These are phyloP conservation scores for Spergularia azorica DNA, from an alignment of 179 eudicot genomes.

Conservation along the genomic window DNA sequence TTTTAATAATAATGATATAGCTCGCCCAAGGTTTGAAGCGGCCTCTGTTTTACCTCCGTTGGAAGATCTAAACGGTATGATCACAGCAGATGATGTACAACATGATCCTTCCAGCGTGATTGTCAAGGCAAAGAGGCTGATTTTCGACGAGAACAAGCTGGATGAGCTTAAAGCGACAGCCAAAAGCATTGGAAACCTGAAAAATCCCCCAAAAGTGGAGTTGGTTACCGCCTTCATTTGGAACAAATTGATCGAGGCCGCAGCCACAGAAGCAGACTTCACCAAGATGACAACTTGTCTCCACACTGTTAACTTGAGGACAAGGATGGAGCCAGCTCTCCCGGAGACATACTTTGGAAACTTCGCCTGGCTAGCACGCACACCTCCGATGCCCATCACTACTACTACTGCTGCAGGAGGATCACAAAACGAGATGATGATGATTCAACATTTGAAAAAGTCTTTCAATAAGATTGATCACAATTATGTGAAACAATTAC, in stretches of 20 bases:
- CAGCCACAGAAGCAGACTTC: too few relatives aligned
- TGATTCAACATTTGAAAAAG: neutral
- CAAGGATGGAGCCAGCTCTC: neutral
- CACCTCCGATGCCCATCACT: too few relatives aligned
- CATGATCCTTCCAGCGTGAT: too few relatives aligned
- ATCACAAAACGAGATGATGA: too few relatives aligned
- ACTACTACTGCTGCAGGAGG: too few relatives aligned
- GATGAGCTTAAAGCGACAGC: neutral
- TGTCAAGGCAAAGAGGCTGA: neutral
- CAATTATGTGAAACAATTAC: neutral
- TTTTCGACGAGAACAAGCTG: conserved; percentile 7
- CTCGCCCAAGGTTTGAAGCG: neutral
- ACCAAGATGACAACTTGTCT: neutral
- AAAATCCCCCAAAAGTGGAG: conserved; percentile 2
- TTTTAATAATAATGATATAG: neutral
- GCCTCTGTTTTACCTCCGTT: neutral
- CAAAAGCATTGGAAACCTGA: neutral
- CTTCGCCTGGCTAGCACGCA: neutral
- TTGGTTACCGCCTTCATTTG: conserved; percentile 17
- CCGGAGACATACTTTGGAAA: conserved; percentile 6
- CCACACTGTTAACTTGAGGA: conserved; percentile 12
- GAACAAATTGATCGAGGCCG: neutral
- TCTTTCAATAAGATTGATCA: neutral
- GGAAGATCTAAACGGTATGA: neutral
- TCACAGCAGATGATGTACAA: too few relatives aligned